phyloP scores from a whole-genome alignment of 805 yeast species.

The Yarrowia sp. region DNA sequence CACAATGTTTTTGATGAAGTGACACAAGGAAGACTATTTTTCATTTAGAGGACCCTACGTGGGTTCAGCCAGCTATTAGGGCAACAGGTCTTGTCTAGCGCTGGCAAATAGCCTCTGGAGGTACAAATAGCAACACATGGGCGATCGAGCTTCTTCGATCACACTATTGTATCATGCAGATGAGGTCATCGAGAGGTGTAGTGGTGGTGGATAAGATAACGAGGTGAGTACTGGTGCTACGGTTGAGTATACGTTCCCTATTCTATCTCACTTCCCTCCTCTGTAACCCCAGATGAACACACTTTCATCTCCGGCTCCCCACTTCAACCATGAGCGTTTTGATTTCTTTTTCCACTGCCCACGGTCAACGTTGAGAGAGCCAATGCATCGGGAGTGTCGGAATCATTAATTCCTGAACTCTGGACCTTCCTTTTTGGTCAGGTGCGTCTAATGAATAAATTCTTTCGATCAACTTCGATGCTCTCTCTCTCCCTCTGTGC shows the following conservation, averaged over 20 bases:
- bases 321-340: background rate
- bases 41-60: constrained; percentile 4
- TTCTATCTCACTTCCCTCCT: too few species aligned
- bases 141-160: background rate
- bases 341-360: too few species aligned
- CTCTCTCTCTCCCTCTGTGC: background rate
- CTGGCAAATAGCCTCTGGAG: background rate
- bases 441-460: background rate
- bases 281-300: background rate
- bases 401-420: background rate
- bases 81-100: background rate
- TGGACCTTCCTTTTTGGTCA: constrained; percentile 6
- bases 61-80: background rate
- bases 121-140: background rate
- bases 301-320: background rate
- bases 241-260: too few species aligned
- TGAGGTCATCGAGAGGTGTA: too few species aligned
- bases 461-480: background rate
- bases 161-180: background rate
- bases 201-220: too few species aligned
- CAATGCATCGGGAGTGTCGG: background rate
- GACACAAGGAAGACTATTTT: background rate
- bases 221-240: too few species aligned
- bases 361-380: background rate
- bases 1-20: background rate